phyloP scores from a whole-genome alignment of 257 asterid genomes.

The Solanum gandarillasii region DNA sequence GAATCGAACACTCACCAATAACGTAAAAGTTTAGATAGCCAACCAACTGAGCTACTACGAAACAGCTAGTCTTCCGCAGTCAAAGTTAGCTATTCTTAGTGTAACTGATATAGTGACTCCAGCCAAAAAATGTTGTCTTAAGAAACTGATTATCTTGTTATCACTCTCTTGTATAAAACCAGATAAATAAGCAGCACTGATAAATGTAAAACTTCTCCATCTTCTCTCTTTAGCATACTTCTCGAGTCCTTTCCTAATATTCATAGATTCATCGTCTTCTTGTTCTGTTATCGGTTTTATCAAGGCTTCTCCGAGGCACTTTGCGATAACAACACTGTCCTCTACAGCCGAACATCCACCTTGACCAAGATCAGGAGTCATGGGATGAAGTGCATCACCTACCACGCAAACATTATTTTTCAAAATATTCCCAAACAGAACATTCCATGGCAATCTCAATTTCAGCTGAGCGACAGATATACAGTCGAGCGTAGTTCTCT shows the following conservation, averaged over 20 bases:
- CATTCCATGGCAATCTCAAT: conserved; percentile 51
- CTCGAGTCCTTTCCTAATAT: conserved; percentile 25
- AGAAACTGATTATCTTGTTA: conserved; percentile 28
- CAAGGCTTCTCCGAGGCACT: conserved; percentile 37
- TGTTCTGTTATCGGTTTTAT: not conserved
- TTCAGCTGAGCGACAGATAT: conserved; percentile 42
- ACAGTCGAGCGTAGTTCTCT: conserved; percentile 30
- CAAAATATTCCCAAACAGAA: conserved; percentile 31
- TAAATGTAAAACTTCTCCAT: conserved; percentile 64
- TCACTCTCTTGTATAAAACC: conserved; percentile 52
- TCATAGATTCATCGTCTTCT: not conserved
- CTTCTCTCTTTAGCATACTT: conserved; percentile 46
- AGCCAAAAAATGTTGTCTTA: conserved; percentile 33
- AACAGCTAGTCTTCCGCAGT: conserved; percentile 26
- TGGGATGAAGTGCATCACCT: conserved; percentile 79
- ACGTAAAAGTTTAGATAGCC: too few relatives aligned
- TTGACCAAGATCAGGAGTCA: conserved; percentile 78
- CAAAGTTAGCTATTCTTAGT: conserved; percentile 31
- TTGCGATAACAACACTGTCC: conserved; percentile 51
- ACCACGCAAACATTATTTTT: conserved; percentile 44
- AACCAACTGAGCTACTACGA: not conserved
- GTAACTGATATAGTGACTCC: conserved; percentile 9
- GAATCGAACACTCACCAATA: too few relatives aligned
- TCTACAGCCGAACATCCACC: conserved; percentile 80
- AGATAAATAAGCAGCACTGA: conserved; percentile 38